These are phyloP conservation scores for Rhodotorula sphaerocarpa DNA, from an alignment of 768 basidiomycete species.

Conservation along the genomic window DNA sequence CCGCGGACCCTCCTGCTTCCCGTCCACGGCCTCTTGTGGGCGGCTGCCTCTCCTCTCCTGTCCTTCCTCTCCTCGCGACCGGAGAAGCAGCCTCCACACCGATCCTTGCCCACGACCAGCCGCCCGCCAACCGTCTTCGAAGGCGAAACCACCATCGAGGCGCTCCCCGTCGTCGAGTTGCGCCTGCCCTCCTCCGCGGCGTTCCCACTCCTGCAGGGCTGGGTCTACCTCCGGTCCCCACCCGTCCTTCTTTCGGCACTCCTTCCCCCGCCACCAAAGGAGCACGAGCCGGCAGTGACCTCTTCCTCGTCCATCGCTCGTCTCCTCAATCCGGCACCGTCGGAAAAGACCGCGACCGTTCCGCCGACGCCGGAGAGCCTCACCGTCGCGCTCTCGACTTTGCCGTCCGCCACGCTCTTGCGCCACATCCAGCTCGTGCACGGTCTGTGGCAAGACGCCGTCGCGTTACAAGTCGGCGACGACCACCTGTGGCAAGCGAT, in stretches of 20 bases:
- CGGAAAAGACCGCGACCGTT: not conserved
- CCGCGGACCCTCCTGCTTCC: conserved; percentile 52
- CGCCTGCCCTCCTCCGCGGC: conserved; percentile 62
- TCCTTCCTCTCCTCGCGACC: conserved; percentile 8
- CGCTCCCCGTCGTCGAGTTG: conserved; percentile 61
- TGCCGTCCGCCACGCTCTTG: conserved; percentile 15
- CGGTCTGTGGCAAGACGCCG: conserved; percentile 28
- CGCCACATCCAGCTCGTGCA: conserved; percentile 24
- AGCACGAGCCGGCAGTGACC: not conserved
- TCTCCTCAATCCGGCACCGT: conserved; percentile 7
- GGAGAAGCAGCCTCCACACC: conserved; percentile 45
- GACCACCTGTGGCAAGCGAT: conserved; percentile 31
- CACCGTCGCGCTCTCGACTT: conserved; percentile 12
- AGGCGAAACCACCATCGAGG: not conserved
- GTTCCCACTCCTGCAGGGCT: conserved; percentile 58
- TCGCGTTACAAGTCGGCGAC: conserved; percentile 27
- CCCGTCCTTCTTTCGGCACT: conserved; percentile 56
- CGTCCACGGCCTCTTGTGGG: conserved; percentile 57
- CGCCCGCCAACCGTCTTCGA: conserved; percentile 22
- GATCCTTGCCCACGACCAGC: conserved; percentile 50
- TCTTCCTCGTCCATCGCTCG: conserved; percentile 5
- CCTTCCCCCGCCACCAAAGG: conserved; percentile 47
- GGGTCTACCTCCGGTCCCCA: conserved; percentile 62
- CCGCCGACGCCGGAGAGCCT: not conserved
- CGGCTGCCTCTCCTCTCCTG: conserved; percentile 47